Evolutionary conservation across 2,329 filamentous ascomycete genomes (phyloP).

Genomic region (Zymoseptoria pseudotritici): DNA sequence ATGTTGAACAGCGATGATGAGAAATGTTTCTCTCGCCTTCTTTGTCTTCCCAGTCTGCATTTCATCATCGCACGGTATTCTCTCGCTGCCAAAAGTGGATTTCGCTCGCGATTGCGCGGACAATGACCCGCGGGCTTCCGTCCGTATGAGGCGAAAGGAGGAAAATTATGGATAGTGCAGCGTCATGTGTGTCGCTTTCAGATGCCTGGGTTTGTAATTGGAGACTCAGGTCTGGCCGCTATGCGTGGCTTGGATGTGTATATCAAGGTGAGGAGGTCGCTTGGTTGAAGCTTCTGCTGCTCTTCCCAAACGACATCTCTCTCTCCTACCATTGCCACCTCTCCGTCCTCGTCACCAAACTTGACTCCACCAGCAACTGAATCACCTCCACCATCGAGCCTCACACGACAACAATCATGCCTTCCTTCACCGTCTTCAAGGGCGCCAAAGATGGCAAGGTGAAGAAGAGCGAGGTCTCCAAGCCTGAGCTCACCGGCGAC

Average conservation of each 20-base stretch:
- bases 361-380: not conserved
- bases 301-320: not conserved
- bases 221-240: too few relatives aligned
- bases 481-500: slow-evolving; percentile 41
- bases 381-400: not conserved
- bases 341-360: not conserved
- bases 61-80: not conserved
- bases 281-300: not conserved
- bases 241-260: not conserved
- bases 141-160: not conserved
- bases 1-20: not conserved
- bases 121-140: not conserved
- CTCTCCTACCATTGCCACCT: not conserved
- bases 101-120: not conserved
- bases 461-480: slow-evolving; percentile 42
- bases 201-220: not conserved
- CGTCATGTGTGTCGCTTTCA: not conserved
- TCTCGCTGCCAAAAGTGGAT: not conserved
- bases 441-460: slow-evolving; percentile 53
- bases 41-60: not conserved
- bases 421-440: slow-evolving; percentile 56
- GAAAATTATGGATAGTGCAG: not conserved
- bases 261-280: not conserved
- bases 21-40: not conserved
- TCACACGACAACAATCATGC: slow-evolving; percentile 18